Conservation (phyloP, 2,329 filamentous ascomycete species). For the Diaporthe sp. region DNA sequence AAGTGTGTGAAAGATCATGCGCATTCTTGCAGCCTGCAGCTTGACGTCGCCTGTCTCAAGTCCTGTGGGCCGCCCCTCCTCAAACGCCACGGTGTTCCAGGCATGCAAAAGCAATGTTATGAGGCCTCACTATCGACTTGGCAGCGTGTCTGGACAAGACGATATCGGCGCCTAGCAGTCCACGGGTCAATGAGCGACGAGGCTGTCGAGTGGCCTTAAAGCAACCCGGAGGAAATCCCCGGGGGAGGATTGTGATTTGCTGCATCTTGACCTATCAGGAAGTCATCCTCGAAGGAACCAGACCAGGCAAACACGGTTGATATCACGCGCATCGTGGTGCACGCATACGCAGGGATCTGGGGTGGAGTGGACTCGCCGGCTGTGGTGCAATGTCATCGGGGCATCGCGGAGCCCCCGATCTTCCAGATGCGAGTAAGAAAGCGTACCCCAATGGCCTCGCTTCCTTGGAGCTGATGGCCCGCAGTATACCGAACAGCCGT, state of each 20-base stretch:
- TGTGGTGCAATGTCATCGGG: not conserved
- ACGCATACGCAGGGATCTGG: constrained; percentile 15
- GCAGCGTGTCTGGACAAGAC: not conserved
- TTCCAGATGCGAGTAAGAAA: not conserved
- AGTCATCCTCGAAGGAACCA: not conserved
- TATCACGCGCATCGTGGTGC: not conserved
- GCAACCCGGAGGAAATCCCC: not conserved
- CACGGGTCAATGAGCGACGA: not conserved
- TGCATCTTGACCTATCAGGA: not conserved
- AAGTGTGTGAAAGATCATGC: not conserved
- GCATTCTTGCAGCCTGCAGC: not conserved
- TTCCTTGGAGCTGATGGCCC: not conserved
- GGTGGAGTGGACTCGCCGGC: not conserved
- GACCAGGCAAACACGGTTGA: not conserved
- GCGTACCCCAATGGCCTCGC: not conserved
- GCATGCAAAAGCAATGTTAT: not conserved
- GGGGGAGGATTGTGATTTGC: not conserved
- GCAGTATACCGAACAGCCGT: not conserved
- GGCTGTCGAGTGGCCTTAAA: not conserved
- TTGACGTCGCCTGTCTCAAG: not conserved
- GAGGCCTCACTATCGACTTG: not conserved
- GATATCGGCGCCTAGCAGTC: not conserved
- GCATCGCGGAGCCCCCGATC: not conserved
- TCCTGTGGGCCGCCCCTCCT: not conserved
- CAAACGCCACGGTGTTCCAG: not conserved